These are phyloP conservation scores for Epicoccum sorghinum DNA, from an alignment of 2,329 filamentous ascomycete species.

Conservation along the genomic window DNA sequence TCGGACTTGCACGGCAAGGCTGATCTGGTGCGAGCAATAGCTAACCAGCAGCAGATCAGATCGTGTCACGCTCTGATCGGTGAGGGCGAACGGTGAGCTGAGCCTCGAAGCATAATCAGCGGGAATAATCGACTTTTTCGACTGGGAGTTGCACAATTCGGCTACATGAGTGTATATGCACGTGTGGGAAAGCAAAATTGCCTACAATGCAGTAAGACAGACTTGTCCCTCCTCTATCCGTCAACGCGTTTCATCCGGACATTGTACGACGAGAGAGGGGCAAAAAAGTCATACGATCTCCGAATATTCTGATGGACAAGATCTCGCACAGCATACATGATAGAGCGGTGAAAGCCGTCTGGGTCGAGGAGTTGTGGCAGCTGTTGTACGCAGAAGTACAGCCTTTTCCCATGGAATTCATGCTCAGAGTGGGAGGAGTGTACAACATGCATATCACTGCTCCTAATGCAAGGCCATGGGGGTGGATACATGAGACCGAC, in stretches of 20 bases:
- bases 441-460: neutral
- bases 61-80: conserved; percentile 28
- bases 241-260: neutral
- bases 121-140: neutral
- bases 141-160: neutral
- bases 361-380: neutral
- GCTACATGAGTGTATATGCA: neutral
- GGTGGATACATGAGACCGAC: no score
- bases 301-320: no score
- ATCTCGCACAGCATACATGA: no score
- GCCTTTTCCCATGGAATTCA: neutral
- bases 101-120: neutral
- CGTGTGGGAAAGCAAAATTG: neutral
- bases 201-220: neutral
- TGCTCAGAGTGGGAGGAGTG: neutral
- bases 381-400: neutral
- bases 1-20: conserved; percentile 7
- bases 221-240: no score
- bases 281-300: no score
- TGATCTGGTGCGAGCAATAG: conserved; percentile 6
- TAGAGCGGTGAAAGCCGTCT: neutral
- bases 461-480: neutral
- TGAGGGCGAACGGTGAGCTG: conserved; percentile 22
- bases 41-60: conserved; percentile 21
- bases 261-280: neutral